Percentiles rank a stretch among this genome's conserved stretches.
Evolutionary conservation across 306 rosid genomes (phyloP).

Genomic region (Carpinus fangiana): DNA sequence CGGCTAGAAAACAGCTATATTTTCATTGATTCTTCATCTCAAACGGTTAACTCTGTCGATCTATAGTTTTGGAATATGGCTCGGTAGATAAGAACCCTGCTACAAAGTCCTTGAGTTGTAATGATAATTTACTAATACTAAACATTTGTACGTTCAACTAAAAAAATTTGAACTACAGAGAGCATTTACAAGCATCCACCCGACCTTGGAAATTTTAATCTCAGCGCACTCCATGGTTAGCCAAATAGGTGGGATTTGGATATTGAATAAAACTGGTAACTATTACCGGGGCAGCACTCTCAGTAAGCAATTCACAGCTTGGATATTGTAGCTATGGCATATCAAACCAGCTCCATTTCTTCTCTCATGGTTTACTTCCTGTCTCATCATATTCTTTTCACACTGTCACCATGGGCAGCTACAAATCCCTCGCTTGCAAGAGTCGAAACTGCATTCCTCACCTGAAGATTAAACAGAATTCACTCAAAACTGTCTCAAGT

Average conservation of each 20-base stretch:
- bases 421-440: slow-evolving; percentile 84
- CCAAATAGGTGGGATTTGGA: slow-evolving; percentile 5
- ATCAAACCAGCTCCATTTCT: slow-evolving; percentile 2
- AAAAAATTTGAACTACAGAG: neutral
- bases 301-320: slow-evolving; percentile 6
- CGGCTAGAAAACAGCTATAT: no score
- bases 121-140: no score
- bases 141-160: neutral
- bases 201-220: neutral
- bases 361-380: neutral
- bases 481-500: neutral
- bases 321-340: neutral
- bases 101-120: no score
- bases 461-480: slow-evolving; percentile 39
- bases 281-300: neutral
- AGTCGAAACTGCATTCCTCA: slow-evolving; percentile 62
- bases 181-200: slow-evolving; percentile 18
- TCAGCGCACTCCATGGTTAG: neutral
- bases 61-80: no score
- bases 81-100: no score
- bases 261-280: neutral
- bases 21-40: no score
- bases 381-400: slow-evolving; percentile 60
- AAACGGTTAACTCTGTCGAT: no score
- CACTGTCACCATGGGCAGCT: slow-evolving; percentile 65